Conservation (phyloP, 345 rosid species). For the Hibiscus trionum region DNA sequence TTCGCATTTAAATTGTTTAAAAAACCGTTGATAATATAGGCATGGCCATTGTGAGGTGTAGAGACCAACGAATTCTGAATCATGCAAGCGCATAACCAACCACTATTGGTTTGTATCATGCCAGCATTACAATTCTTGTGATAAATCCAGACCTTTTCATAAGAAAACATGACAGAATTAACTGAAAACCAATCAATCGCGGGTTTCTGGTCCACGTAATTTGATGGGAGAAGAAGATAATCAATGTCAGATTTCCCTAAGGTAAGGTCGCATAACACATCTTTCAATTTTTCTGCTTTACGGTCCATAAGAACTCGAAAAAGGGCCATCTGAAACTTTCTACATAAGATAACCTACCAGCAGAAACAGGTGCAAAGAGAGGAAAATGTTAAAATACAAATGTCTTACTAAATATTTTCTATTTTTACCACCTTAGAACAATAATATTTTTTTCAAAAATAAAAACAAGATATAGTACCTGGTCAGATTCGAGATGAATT, state of each 20-base stretch:
- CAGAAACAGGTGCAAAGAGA: conserved; percentile 6
- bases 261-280: conserved; percentile 25
- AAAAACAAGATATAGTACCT: conserved; percentile 25
- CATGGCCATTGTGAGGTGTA: conserved; percentile 63
- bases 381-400: background rate
- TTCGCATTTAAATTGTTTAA: conserved; percentile 40
- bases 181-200: conserved; percentile 53
- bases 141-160: conserved; percentile 12
- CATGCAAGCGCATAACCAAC: conserved; percentile 40
- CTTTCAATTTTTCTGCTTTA: conserved; percentile 28
- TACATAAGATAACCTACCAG: conserved; percentile 53
- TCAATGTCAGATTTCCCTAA: conserved; percentile 30
- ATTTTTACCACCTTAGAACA: background rate
- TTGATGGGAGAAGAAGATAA: conserved; percentile 62
- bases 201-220: conserved; percentile 3
- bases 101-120: conserved; percentile 40
- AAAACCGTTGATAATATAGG: conserved; percentile 50
- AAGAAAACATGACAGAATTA: conserved; percentile 30
- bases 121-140: conserved; percentile 27
- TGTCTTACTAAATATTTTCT: background rate
- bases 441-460: background rate
- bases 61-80: conserved; percentile 52
- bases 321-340: conserved; percentile 58
- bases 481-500: conserved; percentile 26
- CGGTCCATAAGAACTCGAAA: conserved; percentile 51